phyloP scores from a whole-genome alignment of 495 filamentous ascomycete genomes.

The Hyaloscypha variabilis region DNA sequence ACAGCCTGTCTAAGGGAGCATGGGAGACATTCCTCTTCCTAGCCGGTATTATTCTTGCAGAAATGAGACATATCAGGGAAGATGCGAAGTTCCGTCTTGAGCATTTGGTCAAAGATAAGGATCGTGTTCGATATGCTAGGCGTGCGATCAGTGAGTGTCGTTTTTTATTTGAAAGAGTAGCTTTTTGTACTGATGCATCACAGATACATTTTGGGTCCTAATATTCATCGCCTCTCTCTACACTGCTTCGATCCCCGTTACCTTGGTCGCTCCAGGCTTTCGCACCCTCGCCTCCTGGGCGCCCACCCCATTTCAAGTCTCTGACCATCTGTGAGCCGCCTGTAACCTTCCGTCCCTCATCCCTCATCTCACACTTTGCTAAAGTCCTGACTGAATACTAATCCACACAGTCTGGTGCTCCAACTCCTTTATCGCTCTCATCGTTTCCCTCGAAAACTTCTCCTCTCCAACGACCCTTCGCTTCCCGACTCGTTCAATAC shows the following conservation, averaged over 20 bases:
- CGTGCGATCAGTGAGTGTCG: not conserved
- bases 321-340: not conserved
- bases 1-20: not conserved
- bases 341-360: not conserved
- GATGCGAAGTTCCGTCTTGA: not conserved
- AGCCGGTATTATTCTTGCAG: constrained; percentile 10
- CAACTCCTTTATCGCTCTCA: constrained; percentile 52
- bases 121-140: not conserved
- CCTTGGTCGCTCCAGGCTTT: not conserved
- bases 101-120: not conserved
- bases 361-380: not conserved
- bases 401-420: constrained; percentile 46
- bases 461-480: constrained; percentile 53
- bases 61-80: constrained; percentile 10
- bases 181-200: constrained; percentile 2
- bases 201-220: constrained; percentile 12
- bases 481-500: constrained; percentile 58
- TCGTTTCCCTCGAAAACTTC: constrained; percentile 56
- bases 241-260: not conserved
- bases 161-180: not conserved
- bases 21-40: constrained; percentile 15
- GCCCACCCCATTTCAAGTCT: not conserved
- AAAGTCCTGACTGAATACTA: not conserved
- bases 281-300: not conserved
- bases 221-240: constrained; percentile 12